Evolutionary conservation across 2,329 filamentous ascomycete genomes (phyloP).

Genomic region (Colletotrichum simmondsii): DNA sequence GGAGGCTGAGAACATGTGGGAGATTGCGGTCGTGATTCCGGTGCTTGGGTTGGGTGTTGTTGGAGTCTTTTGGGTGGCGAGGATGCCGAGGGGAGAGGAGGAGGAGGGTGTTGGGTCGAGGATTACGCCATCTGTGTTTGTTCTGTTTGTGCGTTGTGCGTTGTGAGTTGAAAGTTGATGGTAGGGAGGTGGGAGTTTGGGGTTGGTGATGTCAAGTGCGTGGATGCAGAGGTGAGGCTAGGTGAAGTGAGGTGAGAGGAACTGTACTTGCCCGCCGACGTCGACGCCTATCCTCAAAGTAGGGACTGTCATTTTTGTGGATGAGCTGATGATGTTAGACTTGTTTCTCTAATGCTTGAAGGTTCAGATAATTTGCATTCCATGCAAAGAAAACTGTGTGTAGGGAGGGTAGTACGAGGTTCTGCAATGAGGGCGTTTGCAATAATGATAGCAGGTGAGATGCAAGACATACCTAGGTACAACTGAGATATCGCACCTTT

Average conservation of each 20-base stretch:
- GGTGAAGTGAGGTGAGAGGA: too few species aligned
- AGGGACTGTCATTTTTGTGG: neutral
- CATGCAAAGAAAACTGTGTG: too few species aligned
- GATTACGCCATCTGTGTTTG: slow-evolving; percentile 64
- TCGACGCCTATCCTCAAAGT: slow-evolving; percentile 12
- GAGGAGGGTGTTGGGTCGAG: slow-evolving; percentile 52
- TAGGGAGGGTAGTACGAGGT: neutral
- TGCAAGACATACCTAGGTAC: neutral
- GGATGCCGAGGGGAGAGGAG: slow-evolving; percentile 51
- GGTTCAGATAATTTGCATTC: neutral
- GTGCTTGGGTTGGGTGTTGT: slow-evolving; percentile 53
- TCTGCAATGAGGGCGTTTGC: neutral
- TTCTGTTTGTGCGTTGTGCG: too few species aligned
- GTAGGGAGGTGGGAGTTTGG: neutral
- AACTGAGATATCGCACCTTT: neutral
- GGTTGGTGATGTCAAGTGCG: neutral
- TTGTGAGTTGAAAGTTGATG: too few species aligned
- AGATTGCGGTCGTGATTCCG: slow-evolving; percentile 56
- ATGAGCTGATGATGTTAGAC: neutral
- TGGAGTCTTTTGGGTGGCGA: slow-evolving; percentile 61
- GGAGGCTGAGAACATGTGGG: slow-evolving; percentile 51
- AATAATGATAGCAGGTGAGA: neutral
- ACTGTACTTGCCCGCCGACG: neutral
- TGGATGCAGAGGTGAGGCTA: neutral
- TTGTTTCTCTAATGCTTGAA: neutral